Base-by-base conservation (phyloP, 768 basidiomycete genomes). In the Exidia glandulosa region DNA sequence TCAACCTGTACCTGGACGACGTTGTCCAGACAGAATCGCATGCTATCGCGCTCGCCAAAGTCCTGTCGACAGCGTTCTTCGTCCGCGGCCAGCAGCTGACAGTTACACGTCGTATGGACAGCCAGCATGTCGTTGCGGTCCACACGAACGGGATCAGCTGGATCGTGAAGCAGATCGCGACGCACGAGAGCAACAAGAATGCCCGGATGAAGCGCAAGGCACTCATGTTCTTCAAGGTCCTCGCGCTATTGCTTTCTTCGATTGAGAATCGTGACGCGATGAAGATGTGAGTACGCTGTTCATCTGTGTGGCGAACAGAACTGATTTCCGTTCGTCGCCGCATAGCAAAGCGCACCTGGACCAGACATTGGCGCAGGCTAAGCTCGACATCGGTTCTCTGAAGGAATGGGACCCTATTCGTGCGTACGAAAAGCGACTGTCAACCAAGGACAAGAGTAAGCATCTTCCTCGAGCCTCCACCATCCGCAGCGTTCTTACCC, bases 41-140 rank as follows among this genome's bases (percentile, higher is more conserved):
- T 50, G 75, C 82, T 23, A 70, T 88, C 2, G 78, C 83, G 9
- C 79, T 99, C 6, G 83, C 88, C 34, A 94, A 93, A 67, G 74
- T 86, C 2, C 75, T 97, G 14, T 75, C 84, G 0, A 76, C 81
- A 2, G 85, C 83, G 58, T 85, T 94, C 66, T 70, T 90, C 60
- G 79, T 94, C 33, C 87, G 94, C 12, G 95, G 95, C 25, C 88
- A 85, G n/a, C 93, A 96, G 63, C 82, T 98, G 16, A 75, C 88
- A 0, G 75, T 96, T 52, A 74, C 93, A 52, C 82, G 82, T 19
- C 82, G 86, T 9, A 75, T 97, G 27, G 85, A 87, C 25, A 72
- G 77, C 32, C 75, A 81, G 64, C 78, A 83, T 63, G 74, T 93
- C 41, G 80, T 89, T 54, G 80, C 85, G 66, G 78, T 90, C 27